Percentiles rank a stretch among this genome's conserved stretches.
Conservation (phyloP, 2,329 filamentous ascomycete species). For the Cladosporium sp. region DNA sequence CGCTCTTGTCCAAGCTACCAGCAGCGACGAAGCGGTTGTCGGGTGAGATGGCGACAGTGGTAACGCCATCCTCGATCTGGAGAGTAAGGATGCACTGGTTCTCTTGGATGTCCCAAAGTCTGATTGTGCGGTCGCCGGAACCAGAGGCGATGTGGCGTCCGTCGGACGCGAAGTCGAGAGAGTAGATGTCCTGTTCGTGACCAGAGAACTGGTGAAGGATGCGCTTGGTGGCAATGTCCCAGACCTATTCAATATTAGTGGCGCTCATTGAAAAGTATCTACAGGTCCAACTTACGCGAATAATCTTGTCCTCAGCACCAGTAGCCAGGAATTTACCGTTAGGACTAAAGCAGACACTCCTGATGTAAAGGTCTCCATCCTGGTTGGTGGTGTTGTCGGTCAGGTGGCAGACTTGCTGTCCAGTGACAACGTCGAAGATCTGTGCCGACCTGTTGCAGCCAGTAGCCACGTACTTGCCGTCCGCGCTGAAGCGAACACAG, state of each 20-base stretch:
- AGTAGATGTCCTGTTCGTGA: constrained; percentile 98
- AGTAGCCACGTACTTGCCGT: constrained; percentile 93
- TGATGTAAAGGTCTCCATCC: constrained; percentile 90
- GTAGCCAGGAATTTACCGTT: constrained; percentile 93
- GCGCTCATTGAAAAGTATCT: not conserved
- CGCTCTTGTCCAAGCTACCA: constrained; percentile 94
- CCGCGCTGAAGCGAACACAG: constrained; percentile 94
- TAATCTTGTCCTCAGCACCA: constrained; percentile 95
- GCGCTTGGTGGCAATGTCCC: constrained; percentile 81
- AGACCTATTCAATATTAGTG: constrained; percentile 61
- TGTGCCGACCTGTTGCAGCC: constrained; percentile 99
- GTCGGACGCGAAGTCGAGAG: constrained; percentile 89
- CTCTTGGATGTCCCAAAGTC: constrained; percentile 92
- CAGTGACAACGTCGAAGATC: constrained; percentile 89
- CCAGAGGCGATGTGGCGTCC: constrained; percentile 93
- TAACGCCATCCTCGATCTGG: constrained; percentile 94
- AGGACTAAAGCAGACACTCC: constrained; percentile 97
- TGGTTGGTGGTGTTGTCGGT: constrained; percentile 87
- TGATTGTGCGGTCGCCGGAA: constrained; percentile 89
- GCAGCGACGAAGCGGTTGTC: constrained; percentile 93
- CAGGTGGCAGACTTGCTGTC: constrained; percentile 83
- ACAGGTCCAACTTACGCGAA: constrained; percentile 52
- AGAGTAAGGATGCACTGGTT: constrained; percentile 80
- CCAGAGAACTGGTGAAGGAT: constrained; percentile 95
- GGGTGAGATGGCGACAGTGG: constrained; percentile 94